These are phyloP conservation scores for Sistotremastrum suecicum DNA, from an alignment of 768 basidiomycete genomes.

Conservation along the genomic window DNA sequence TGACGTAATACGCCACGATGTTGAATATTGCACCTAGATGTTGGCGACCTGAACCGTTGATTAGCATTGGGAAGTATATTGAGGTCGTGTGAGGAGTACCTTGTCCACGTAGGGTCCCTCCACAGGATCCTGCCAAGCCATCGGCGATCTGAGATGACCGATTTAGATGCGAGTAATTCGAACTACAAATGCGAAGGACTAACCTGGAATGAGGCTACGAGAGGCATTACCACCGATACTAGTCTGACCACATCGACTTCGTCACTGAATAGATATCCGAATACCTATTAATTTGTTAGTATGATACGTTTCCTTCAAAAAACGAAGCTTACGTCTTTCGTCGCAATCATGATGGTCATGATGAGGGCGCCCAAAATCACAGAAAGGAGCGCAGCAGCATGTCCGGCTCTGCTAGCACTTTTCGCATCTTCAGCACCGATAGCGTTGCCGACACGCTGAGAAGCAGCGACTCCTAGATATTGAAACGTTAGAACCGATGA, in stretches of 20 bases:
- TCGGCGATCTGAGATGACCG: conserved; percentile 27
- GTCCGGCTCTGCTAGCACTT: conserved; percentile 43
- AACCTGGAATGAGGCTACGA: conserved; percentile 42
- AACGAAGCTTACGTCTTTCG: conserved; percentile 34
- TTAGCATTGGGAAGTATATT: conserved; percentile 1
- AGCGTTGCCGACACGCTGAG: conserved; percentile 58
- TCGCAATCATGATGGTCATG: conserved; percentile 42
- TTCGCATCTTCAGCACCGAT: conserved; percentile 42
- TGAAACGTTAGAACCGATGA: not conserved
- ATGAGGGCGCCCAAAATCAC: conserved; percentile 42
- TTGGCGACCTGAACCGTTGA: conserved; percentile 29
- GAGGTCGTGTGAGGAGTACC: conserved; percentile 12
- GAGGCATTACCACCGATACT: conserved; percentile 36
- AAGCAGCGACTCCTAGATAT: conserved; percentile 45
- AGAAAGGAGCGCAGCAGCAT: conserved; percentile 50
- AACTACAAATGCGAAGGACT: not conserved
- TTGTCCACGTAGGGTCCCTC: conserved; percentile 34
- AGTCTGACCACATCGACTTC: conserved; percentile 37
- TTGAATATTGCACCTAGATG: conserved; percentile 66
- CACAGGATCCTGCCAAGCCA: conserved; percentile 36
- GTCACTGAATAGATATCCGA: conserved; percentile 57
- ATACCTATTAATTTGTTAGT: conserved; percentile 25
- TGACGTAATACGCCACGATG: conserved; percentile 44
- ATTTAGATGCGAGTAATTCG: not conserved
- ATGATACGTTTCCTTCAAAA: not conserved